These are phyloP conservation scores for Saccharomyces hybrid DNA, from an alignment of 1,139 yeast species.

Conservation along the genomic window DNA sequence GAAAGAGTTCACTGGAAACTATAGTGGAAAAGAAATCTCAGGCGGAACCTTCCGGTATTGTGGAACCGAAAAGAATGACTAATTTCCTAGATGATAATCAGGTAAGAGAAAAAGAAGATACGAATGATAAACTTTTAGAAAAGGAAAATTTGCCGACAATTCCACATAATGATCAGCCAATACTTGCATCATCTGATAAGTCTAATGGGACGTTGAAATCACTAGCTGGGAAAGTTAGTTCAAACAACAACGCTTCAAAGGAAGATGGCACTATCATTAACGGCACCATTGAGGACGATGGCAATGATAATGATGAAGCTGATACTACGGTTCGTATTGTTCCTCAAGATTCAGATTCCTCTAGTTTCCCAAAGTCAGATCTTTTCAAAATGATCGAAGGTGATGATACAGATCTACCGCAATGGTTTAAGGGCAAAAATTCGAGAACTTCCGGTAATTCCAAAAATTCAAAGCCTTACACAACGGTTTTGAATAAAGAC, in stretches of 20 bases:
- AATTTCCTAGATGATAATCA: slow-evolving; percentile 11
- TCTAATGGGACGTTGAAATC: not conserved
- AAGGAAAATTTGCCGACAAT: not conserved
- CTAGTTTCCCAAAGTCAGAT: slow-evolving; percentile 25
- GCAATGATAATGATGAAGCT: slow-evolving; percentile 9
- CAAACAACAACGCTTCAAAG: not conserved
- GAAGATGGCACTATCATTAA: slow-evolving; percentile 3
- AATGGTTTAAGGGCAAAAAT: slow-evolving; percentile 7
- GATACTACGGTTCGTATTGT: slow-evolving; percentile 13
- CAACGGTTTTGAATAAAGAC: slow-evolving; percentile 30
- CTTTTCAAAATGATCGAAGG: slow-evolving; percentile 22
- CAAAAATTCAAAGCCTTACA: slow-evolving; percentile 23
- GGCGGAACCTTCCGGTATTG: slow-evolving; percentile 4
- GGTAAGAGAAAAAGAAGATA: not conserved
- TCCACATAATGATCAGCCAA: not conserved
- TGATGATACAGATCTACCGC: slow-evolving; percentile 16
- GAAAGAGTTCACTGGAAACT: slow-evolving; percentile 19
- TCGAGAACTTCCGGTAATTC: slow-evolving; percentile 4
- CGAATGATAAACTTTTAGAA: not conserved
- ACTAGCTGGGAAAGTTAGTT: not conserved
- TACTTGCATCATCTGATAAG: not conserved
- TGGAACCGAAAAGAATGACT: slow-evolving; percentile 8
- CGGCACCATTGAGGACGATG: slow-evolving; percentile 10
- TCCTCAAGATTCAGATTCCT: slow-evolving; percentile 8
- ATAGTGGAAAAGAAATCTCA: slow-evolving; percentile 13